Percentiles rank a stretch among this genome's conserved stretches.
phyloP scores from a whole-genome alignment of 1,139 yeast genomes.

The Pichia sp. region DNA sequence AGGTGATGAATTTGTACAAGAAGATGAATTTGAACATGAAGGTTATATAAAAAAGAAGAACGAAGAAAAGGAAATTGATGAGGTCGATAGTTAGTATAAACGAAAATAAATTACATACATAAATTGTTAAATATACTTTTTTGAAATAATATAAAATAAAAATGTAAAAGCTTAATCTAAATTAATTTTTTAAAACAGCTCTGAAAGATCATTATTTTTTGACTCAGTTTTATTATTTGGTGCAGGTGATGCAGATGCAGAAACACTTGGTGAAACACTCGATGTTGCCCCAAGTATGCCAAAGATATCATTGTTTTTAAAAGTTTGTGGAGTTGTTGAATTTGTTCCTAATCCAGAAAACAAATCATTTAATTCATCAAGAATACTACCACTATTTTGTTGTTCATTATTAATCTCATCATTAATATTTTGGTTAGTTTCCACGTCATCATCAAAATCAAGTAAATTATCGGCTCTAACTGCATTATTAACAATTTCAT shows the following conservation, averaged over 20 bases:
- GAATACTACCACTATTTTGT: slow-evolving; percentile 31
- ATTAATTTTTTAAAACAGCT: slow-evolving; percentile 32
- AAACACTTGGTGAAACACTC: not conserved
- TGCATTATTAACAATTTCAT: slow-evolving; percentile 60
- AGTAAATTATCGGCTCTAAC: slow-evolving; percentile 74
- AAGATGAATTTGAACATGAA: slow-evolving; percentile 20
- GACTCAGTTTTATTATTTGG: not conserved
- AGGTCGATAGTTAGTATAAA: too few species aligned
- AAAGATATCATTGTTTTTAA: slow-evolving; percentile 3
- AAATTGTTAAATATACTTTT: not conserved
- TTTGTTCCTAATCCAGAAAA: slow-evolving; percentile 37
- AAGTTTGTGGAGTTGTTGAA: not conserved
- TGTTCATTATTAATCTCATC: slow-evolving; percentile 10
- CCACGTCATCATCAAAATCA: slow-evolving; percentile 70
- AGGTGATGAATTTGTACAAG: slow-evolving; percentile 18
- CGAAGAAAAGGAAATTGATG: slow-evolving; percentile 22
- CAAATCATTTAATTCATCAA: slow-evolving; percentile 66
- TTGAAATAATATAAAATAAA: slow-evolving; percentile 2
- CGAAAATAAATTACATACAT: too few species aligned
- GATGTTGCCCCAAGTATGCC: slow-evolving; percentile 4
- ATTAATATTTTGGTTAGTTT: slow-evolving; percentile 19
- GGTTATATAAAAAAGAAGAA: slow-evolving; percentile 3
- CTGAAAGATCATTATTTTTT: slow-evolving; percentile 37
- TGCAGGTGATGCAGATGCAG: slow-evolving; percentile 1
- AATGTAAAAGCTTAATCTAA: not conserved